Evolutionary conservation across 2,329 filamentous ascomycete genomes (phyloP).

Genomic region (Alternaria alternata): DNA sequence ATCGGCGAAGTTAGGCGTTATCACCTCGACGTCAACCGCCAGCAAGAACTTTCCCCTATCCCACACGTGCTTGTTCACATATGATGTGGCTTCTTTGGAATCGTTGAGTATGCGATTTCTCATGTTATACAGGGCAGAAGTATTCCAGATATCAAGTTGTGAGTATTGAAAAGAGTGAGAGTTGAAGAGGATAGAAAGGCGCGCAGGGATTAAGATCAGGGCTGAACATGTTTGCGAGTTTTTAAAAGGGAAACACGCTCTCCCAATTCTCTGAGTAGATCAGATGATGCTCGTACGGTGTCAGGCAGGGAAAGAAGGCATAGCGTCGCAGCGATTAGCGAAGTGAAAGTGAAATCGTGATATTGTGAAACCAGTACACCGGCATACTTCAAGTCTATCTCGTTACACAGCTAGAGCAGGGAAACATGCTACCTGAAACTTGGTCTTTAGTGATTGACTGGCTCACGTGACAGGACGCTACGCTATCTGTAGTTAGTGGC

Average conservation of each 20-base stretch:
- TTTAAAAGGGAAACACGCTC: too few relatives aligned
- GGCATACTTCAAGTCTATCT: not conserved
- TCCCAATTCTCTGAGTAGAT: not conserved
- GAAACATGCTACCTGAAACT: too few relatives aligned
- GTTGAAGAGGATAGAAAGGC: not conserved
- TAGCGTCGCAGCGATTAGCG: not conserved
- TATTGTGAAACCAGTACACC: not conserved
- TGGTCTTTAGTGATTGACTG: too few relatives aligned
- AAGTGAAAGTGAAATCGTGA: not conserved
- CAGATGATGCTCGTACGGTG: not conserved
- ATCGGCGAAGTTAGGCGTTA: not conserved
- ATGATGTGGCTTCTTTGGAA: too few relatives aligned
- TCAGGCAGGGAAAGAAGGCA: not conserved
- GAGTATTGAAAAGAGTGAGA: not conserved
- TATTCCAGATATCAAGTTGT: not conserved
- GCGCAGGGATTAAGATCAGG: rapidly evolving
- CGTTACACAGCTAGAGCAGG: not conserved
- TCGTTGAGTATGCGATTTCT: not conserved
- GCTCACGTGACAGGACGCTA: not conserved
- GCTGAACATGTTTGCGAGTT: not conserved
- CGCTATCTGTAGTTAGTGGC: not conserved
- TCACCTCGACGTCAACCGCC: not conserved
- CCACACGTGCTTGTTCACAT: rapidly evolving
- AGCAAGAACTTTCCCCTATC: not conserved
- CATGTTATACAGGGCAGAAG: not conserved